Evolutionary conservation across 345 rosid genomes (phyloP).

Genomic region (Physaria fendleri): DNA sequence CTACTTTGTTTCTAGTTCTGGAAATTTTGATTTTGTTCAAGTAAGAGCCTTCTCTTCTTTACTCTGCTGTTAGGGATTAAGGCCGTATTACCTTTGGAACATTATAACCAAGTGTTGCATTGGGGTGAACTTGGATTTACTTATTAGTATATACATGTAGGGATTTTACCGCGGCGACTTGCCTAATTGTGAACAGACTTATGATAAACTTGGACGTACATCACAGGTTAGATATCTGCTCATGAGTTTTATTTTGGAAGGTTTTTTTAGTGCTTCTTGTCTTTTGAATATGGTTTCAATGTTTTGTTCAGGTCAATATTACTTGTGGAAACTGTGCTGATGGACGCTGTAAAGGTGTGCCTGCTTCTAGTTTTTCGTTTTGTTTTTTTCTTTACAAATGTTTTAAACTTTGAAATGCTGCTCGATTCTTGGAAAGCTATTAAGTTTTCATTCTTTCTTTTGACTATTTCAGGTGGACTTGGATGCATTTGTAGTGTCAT

Average conservation of each 20-base stretch:
- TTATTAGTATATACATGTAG: slow-evolving; percentile 34
- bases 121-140: not conserved
- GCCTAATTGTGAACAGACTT: slow-evolving; percentile 60
- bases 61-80: not conserved
- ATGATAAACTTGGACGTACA: slow-evolving; percentile 90
- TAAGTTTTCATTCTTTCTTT: not conserved
- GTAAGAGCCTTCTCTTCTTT: slow-evolving; percentile 37
- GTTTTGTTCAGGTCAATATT: slow-evolving; percentile 58
- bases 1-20: slow-evolving; percentile 59
- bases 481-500: slow-evolving; percentile 91
- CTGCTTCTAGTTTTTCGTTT: not conserved
- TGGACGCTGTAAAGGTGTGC: slow-evolving; percentile 77
- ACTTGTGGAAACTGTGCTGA: slow-evolving; percentile 74
- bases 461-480: slow-evolving; percentile 48
- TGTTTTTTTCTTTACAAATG: not conserved
- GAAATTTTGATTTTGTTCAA: slow-evolving; percentile 59
- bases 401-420: not conserved
- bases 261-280: not conserved
- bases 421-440: not conserved
- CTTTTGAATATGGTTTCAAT: slow-evolving; percentile 1
- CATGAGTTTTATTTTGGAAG: not conserved
- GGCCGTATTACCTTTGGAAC: not conserved
- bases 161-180: slow-evolving; percentile 78
- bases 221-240: slow-evolving; percentile 52
- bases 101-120: not conserved